Evolutionary conservation across 2,329 filamentous ascomycete genomes (phyloP), one percentile per base, ranked within the genome.

Genomic region (Venturia pyrina): DNA sequence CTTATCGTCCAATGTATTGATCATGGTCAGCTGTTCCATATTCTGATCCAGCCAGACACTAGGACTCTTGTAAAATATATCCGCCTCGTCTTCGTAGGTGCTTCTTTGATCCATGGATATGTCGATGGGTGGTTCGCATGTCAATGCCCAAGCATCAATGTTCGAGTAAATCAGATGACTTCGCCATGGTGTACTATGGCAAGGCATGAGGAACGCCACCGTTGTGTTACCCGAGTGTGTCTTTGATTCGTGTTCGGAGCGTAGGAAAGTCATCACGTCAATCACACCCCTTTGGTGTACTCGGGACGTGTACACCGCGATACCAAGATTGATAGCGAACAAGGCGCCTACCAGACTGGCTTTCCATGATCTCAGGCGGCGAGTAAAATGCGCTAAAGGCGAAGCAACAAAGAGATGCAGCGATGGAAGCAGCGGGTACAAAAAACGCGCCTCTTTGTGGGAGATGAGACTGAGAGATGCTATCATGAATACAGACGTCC

Each of bases 361-460:
- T 73, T 67, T 82, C 53, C 40, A 60, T 17, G 65, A 53, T n/a
- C 71, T 71, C 63, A 69, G 77, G 66, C 79, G 48, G 10, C 78
- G 77, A 74, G 93, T 91, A 78, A 90, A 92, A 10, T 80, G 75
- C 2, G 84, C 80, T 19, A 90, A 77, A 2, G 86, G 82, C 0
- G 86, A 84, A 0, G 91, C 91, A 1, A 90, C 86, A 48, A 98
- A 80, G 68, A 96, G 79, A 74, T 95, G 91, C 7, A 99, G 83
- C n/a, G 88, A 83, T 1, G 95, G 93, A 1, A 98, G 83, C 21
- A 99, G 83, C 0, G 95, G 93, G 72, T 96, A 96, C 70, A 98
- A 90, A 79, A 99, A 99, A 72, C 95, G 91, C 71, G 96, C 90
- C 81, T 99, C 95, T 76, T 99, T 99, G 79, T 99, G 95, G 1